Conservation (phyloP, 1,139 yeast genomes). For the Meyerozyma smithsonii region DNA sequence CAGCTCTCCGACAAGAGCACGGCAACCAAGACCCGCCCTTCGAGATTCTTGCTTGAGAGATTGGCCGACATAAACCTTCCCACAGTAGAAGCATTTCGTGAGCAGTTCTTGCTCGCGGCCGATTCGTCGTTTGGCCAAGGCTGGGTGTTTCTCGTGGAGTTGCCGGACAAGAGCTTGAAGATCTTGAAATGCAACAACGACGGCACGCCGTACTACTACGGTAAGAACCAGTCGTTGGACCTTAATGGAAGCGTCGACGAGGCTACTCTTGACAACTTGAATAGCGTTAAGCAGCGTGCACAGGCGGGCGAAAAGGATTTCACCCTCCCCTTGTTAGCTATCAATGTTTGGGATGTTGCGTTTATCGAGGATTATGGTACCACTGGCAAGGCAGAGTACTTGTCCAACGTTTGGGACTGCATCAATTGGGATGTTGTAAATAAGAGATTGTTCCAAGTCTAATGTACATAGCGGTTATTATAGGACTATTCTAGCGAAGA, state of each 20-base stretch:
- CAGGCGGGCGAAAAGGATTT: conserved; percentile 51
- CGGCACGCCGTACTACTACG: conserved; percentile 84
- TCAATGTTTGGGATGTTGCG: conserved; percentile 87
- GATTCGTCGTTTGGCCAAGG: conserved; percentile 65
- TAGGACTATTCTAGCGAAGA: neutral
- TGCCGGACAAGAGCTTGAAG: conserved; percentile 58
- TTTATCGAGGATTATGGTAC: conserved; percentile 81
- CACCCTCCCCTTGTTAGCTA: conserved; percentile 72
- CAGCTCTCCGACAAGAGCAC: conserved; percentile 43
- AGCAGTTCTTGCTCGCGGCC: conserved; percentile 51
- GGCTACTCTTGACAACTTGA: conserved; percentile 44
- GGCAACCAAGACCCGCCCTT: conserved; percentile 40
- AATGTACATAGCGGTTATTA: conserved; percentile 8
- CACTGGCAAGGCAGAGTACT: conserved; percentile 66
- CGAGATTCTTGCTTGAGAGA: conserved; percentile 44
- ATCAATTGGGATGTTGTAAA: conserved; percentile 86
- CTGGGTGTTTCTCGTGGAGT: conserved; percentile 84
- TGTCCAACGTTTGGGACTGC: conserved; percentile 71
- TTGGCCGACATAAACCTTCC: conserved; percentile 26
- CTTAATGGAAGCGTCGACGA: conserved; percentile 67
- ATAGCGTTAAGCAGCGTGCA: conserved; percentile 43
- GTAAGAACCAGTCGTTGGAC: conserved; percentile 71
- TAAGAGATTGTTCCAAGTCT: conserved; percentile 47
- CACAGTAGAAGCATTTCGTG: conserved; percentile 49
- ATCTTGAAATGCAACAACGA: conserved; percentile 71